Evolutionary conservation across 2,329 filamentous ascomycete species (phyloP), one percentile per base, ranked within the genome.

Genomic region (Aspergillus sp.): DNA sequence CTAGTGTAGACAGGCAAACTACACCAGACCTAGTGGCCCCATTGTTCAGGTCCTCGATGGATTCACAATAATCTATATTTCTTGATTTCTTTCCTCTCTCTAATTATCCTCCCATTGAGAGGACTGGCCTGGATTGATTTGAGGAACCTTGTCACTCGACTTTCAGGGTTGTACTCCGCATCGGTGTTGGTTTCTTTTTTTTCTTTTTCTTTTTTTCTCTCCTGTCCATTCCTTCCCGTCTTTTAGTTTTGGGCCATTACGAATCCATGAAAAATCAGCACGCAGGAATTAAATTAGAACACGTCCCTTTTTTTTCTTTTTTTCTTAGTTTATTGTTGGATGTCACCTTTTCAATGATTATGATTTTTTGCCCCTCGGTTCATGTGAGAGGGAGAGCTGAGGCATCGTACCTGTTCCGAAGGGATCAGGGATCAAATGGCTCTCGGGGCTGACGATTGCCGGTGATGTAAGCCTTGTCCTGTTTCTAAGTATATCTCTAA

Each of bases 381-480:
- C 56, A 58, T 58, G 56, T 58, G 56, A 58, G 56, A 29, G 7
- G 26, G 26, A 29, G 26, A 58, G 52, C n/a, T 24, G 22, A 29
- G 26, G 18, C 6, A 6, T 32, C 31, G 36, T 39, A 39, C 36
- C 31, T 32, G 12, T 12, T 11, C 9, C 31, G 31, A 11, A 36
- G 32, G 4, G 26, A 29, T 29, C 26, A 9, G 26, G 26, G 16
- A 42, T 42, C 36, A 16, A 42, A 42, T n/a, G 32, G 31, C n/a
- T 42, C 36, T 29, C 26, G 26, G 29, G 45, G 22, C 9, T 42
- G 53, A 47, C 26, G 36, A 26, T 42, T 45, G 9, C 20, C 12
- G 18, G 45, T 47, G 45, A 47, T 47, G 45, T 47, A 12, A 47
- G 45, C 18, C 9, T 12, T 22, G 45, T 12, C 18, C 42, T 10